phyloP scores from a whole-genome alignment of 2,329 filamentous ascomycete genomes.

The Phialophora expanda region DNA sequence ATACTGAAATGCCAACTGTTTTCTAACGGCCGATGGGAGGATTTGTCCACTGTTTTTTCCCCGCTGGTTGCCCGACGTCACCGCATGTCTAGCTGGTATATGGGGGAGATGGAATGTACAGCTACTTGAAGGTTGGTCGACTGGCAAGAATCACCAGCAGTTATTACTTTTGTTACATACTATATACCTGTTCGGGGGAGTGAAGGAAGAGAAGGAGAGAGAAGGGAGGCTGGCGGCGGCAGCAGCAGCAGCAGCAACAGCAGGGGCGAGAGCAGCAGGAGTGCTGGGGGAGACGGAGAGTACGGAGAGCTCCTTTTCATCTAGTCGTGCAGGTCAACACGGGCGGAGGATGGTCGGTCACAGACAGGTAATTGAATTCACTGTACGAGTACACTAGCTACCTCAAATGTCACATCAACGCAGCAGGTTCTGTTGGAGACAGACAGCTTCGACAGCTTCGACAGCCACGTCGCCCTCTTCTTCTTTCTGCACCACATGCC shows the following conservation, averaged over 20 bases:
- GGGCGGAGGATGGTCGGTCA: not conserved
- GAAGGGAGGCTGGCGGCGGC: not conserved
- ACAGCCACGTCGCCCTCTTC: too few species aligned
- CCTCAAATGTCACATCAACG: too few species aligned
- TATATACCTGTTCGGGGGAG: constrained; percentile 3
- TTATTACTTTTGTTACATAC: constrained; percentile 6
- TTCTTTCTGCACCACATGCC: too few species aligned
- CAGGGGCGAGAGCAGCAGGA: not conserved
- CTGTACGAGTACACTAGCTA: constrained; percentile 1
- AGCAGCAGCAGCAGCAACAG: not conserved
- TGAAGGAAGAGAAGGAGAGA: not conserved
- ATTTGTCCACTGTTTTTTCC: constrained; percentile 1
- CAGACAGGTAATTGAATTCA: constrained; percentile 1
- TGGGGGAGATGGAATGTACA: constrained; percentile 1
- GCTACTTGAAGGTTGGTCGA: not conserved
- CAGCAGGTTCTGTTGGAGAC: too few species aligned
- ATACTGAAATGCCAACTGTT: constrained; percentile 16
- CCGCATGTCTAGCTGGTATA: not conserved
- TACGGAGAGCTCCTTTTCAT: not conserved
- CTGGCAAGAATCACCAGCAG: constrained; percentile 3
- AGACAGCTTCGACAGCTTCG: too few species aligned
- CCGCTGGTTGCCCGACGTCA: not conserved
- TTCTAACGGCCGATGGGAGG: constrained; percentile 19
- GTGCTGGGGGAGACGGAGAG: not conserved
- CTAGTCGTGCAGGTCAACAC: not conserved